phyloP scores from a whole-genome alignment of 208 protist genomes.

The Trypanosoma avium region DNA sequence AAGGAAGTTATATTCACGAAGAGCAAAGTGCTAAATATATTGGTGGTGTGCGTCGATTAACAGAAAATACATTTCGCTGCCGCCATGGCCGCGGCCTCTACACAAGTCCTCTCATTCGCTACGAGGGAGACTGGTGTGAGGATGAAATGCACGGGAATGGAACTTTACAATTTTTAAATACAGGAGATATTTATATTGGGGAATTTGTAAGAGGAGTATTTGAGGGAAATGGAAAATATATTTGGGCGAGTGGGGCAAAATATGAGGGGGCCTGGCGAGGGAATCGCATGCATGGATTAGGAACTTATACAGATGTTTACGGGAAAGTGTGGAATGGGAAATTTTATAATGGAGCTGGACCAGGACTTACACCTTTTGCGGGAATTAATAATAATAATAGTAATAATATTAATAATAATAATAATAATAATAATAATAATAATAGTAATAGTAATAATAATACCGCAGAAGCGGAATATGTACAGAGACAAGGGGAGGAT shows the following conservation, averaged over 20 bases:
- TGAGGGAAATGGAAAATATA: constrained; percentile 73
- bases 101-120: constrained; percentile 62
- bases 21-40: constrained; percentile 54
- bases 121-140: constrained; percentile 80
- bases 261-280: constrained; percentile 80
- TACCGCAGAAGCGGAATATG: no score
- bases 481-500: no score
- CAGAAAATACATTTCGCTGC: constrained; percentile 29
- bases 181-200: constrained; percentile 59
- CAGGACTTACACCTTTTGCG: constrained; percentile 48
- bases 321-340: constrained; percentile 75
- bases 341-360: constrained; percentile 82
- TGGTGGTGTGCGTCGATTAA: constrained; percentile 57
- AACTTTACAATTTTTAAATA: constrained; percentile 45
- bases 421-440: no score
- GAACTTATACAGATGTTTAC: constrained; percentile 74
- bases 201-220: constrained; percentile 64
- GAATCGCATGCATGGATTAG: constrained; percentile 87
- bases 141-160: constrained; percentile 87
- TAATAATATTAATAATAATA: no score
- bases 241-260: constrained; percentile 56
- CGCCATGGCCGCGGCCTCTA: constrained; percentile 79
- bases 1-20: constrained; percentile 72
- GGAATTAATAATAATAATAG: no score
- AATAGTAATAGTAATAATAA: no score